Evolutionary conservation across 1,284 basidiomycete species (phyloP), one percentile per base, ranked within the genome.

Genomic region (Lignosus rhinocerotis): DNA sequence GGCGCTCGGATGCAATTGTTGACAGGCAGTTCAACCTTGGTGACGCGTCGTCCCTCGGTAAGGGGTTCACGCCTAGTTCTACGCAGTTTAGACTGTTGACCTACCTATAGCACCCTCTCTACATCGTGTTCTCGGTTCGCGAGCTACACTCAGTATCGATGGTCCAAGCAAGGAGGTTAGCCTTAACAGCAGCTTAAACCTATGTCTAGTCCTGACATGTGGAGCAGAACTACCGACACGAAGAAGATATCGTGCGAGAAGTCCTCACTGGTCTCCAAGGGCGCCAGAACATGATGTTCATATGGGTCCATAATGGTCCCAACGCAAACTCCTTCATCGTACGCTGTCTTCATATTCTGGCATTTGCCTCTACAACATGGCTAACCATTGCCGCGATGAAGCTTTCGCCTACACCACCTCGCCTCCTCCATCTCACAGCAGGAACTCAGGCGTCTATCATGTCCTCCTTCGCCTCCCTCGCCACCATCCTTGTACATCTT

Each of bases 191-290:
- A 11, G 9, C 16, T 36, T 49, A 30, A 8, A 21, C 8, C 3
- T 6, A 14, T 14, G 19, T 19, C 30, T 7, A 9, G 3, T 39
- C 39, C 16, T 45, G 0, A 42, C n/a, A 4, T 9, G 10, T 8
- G n/a, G 19, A 21, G 5, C 64, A 90, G 86, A 81, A 70, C 71
- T 87, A 87, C 57, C 87, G 92, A 33, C 71, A 85, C 53, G 91
- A 93, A 72, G 79, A 84, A 48, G 85, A 92, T 61, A 84, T 85
- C 38, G 85, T 90, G 10, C 81, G 90, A 8, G 91, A 93, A 65
- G 75, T 91, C 2, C 74, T 92, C 14, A 87, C 90, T 68, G 82
- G 82, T 21, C 72, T 92, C 4, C 88, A 92, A 77, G 89, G 89
- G 0, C 78, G 80, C 54, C 78, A 77, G 44, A 91, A 86, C 60